Base-by-base conservation (phyloP, 2,329 filamentous ascomycete genomes). In the Dactylellina leptospora region DNA sequence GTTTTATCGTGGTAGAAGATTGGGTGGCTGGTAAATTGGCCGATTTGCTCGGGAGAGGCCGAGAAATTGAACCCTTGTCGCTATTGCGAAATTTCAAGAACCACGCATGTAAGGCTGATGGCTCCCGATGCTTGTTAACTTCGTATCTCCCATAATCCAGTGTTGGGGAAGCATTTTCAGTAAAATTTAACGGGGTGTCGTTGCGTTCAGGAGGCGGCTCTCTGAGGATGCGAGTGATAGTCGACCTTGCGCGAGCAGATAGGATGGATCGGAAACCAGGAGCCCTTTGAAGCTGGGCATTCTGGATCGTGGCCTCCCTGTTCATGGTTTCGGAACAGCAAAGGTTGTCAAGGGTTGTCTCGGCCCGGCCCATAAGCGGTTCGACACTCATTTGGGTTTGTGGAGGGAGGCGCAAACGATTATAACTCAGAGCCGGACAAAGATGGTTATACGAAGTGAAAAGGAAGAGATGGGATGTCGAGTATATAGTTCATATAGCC, bases 171-270 rank as follows among this genome's bases (percentile, higher is more conserved):
- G 61, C 47, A 16, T 9, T 25, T 23, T 72, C 68, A 6, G 38
- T 64, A 28, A 64, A 64, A 27, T 72, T 72, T 6, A 72, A 28
- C 4, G 68, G 68, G 5, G 68, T 72, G 40, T 72, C 68, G 53
- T 59, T 72, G 4, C 68, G 68, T 60, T 72, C 64, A 2, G 68
- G 68, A 9, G 68, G 68, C 8, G 68, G 68, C 5, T 72, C 68
- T 60, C 54, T 53, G 4, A 58, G 44, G 11, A 71, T 55, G 13
- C 68, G 59, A 8, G 47, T 48, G 6, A 72, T 47, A n/a, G 59
- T 64, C 16, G 59, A 63, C 10, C 59, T 58, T 23, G 68, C 68
- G 9, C 68, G 53, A 30, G 38, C 50, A 10, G 68, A 64, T n/a
- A 72, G 40, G 18, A 59, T 44, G 22, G 42, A 59, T 6, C 68